Evolutionary conservation across 2,329 filamentous ascomycete species (phyloP).

Genomic region (Microdochium bolleyi): DNA sequence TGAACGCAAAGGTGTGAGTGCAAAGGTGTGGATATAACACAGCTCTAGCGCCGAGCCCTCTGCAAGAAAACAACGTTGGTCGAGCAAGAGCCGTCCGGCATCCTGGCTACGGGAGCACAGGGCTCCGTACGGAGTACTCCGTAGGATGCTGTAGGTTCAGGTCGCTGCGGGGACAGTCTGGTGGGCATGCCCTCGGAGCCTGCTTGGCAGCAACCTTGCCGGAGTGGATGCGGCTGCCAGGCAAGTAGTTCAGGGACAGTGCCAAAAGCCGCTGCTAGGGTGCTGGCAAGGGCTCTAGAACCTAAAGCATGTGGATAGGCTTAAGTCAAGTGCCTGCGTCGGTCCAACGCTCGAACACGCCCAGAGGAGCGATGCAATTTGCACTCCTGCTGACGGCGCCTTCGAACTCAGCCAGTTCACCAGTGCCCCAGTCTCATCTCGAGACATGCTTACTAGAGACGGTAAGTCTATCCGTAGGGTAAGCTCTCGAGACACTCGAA

Average conservation of each 20-base stretch:
- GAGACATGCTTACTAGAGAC: too few relatives aligned
- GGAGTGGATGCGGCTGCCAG: not conserved
- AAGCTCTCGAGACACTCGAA: too few relatives aligned
- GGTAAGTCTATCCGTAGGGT: too few relatives aligned
- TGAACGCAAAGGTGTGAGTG: too few relatives aligned
- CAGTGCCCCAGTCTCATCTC: not conserved
- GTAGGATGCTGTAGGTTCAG: not conserved
- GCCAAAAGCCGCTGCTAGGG: not conserved
- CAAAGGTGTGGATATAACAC: not conserved
- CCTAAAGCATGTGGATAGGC: not conserved
- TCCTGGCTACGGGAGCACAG: too few relatives aligned
- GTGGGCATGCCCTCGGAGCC: not conserved
- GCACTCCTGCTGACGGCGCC: not conserved
- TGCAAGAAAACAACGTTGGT: too few relatives aligned
- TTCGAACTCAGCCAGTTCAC: not conserved
- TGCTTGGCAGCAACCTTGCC: not conserved
- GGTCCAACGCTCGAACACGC: not conserved
- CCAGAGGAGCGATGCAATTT: not conserved
- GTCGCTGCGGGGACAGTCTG: not conserved
- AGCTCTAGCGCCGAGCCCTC: too few relatives aligned
- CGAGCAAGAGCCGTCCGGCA: too few relatives aligned
- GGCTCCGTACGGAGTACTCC: too few relatives aligned
- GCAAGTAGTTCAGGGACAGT: not conserved
- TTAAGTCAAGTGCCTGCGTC: not conserved
- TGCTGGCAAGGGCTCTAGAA: not conserved